Evolutionary conservation across 768 basidiomycete genomes (phyloP).

Genomic region (Mycena filopes): DNA sequence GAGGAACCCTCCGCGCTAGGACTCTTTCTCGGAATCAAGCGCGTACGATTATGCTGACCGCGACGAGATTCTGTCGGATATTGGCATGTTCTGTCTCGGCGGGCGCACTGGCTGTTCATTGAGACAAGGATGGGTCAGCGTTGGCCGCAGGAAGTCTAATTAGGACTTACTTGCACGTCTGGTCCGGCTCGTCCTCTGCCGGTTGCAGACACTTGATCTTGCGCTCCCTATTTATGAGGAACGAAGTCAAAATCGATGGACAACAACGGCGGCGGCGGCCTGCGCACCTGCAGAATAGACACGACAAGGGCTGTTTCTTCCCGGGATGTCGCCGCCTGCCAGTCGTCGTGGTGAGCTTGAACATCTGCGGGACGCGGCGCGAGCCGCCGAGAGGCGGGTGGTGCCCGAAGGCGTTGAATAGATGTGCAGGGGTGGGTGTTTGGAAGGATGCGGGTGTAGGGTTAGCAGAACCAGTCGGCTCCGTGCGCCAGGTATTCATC

Average conservation of each 20-base stretch:
- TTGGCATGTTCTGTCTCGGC: not conserved
- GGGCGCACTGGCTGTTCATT: constrained; percentile 14
- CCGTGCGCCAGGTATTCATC: not conserved
- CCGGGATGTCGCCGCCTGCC: not conserved
- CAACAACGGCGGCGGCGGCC: too few species aligned
- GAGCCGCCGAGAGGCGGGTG: not conserved
- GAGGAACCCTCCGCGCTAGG: not conserved
- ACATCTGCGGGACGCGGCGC: constrained; percentile 15
- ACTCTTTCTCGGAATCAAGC: not conserved
- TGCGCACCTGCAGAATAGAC: constrained; percentile 25
- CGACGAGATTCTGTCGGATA: constrained; percentile 18
- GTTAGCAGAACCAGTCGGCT: not conserved
- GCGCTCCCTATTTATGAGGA: constrained; percentile 11
- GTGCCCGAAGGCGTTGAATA: constrained; percentile 14
- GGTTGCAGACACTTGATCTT: constrained; percentile 29
- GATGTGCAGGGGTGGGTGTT: not conserved
- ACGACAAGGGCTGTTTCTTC: constrained; percentile 25
- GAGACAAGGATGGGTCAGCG: not conserved
- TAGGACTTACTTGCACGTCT: constrained; percentile 30
- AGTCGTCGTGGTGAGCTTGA: not conserved
- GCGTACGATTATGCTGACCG: constrained; percentile 16
- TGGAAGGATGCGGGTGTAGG: not conserved
- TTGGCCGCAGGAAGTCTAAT: not conserved
- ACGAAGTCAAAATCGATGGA: too few species aligned
- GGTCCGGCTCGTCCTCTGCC: constrained; percentile 14